Evolutionary conservation across 2,329 filamentous ascomycete genomes (phyloP).

Genomic region (Lecanicillium sp.): DNA sequence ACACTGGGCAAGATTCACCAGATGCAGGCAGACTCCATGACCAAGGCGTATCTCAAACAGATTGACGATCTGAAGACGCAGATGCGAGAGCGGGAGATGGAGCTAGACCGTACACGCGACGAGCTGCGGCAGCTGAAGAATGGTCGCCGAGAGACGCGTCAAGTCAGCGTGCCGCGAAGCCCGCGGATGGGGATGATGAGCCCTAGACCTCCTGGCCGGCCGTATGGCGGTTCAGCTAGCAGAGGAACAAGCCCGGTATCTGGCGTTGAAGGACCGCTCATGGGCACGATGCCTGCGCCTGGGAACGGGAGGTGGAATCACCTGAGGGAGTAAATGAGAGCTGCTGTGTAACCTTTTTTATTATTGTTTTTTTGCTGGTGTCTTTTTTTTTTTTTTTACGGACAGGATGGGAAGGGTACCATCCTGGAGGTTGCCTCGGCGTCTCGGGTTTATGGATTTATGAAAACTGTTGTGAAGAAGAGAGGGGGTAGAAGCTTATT

Average conservation of each 20-base stretch:
- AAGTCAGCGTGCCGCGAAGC: constrained; percentile 49
- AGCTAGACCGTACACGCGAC: constrained; percentile 39
- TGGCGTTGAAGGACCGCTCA: constrained; percentile 18
- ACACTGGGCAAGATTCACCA: constrained; percentile 40
- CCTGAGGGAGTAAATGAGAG: constrained; percentile 28
- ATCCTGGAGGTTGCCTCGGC: too few relatives aligned
- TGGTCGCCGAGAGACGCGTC: constrained; percentile 47
- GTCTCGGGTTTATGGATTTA: too few relatives aligned
- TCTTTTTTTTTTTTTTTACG: constrained; percentile 2
- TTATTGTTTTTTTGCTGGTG: constrained; percentile 1
- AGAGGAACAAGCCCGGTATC: constrained; percentile 43
- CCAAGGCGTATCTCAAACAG: constrained; percentile 26
- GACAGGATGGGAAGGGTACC: too few relatives aligned
- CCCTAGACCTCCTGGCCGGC: constrained; percentile 27
- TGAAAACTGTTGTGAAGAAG: too few relatives aligned
- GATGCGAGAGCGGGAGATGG: constrained; percentile 42
- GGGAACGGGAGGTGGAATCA: constrained; percentile 37
- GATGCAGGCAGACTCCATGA: constrained; percentile 31
- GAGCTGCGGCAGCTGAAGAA: constrained; percentile 41
- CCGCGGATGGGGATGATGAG: constrained; percentile 48
- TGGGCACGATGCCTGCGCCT: constrained; percentile 16
- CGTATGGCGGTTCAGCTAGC: constrained; percentile 32
- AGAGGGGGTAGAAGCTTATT: too few relatives aligned
- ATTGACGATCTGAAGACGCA: constrained; percentile 33
- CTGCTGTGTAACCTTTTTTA: constrained; percentile 1